Evolutionary conservation across 129 eudicot genomes (phyloP).

Genomic region (Arctium lappa): DNA sequence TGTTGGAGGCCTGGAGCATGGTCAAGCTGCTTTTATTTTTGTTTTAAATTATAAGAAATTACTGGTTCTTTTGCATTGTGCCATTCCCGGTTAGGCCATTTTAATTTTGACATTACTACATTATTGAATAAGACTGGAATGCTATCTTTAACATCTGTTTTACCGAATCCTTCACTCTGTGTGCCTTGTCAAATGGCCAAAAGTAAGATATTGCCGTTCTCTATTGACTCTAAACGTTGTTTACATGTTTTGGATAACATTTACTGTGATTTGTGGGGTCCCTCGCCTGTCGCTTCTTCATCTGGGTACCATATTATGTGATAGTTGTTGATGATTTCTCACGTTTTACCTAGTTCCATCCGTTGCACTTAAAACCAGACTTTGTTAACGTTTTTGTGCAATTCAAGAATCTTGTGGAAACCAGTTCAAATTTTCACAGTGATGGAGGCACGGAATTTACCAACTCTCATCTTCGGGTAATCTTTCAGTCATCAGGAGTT

Average conservation of each 20-base stretch:
- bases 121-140: neutral
- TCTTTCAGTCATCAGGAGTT: neutral
- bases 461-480: neutral
- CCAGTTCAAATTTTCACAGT: slow-evolving; percentile 9
- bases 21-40: neutral
- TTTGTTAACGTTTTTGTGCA: neutral
- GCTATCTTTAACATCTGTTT: neutral
- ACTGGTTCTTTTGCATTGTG: neutral
- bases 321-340: slow-evolving; percentile 7
- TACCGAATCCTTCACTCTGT: neutral
- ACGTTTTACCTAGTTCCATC: neutral
- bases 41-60: no score
- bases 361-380: neutral
- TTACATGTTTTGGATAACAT: neutral
- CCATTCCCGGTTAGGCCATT: neutral
- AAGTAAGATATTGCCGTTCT: neutral
- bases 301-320: neutral
- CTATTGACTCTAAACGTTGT: neutral
- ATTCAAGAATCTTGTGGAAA: neutral
- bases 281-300: neutral
- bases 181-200: neutral
- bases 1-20: neutral
- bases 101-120: neutral
- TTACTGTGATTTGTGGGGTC: slow-evolving; percentile 2
- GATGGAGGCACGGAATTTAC: slow-evolving; percentile 1